A percentile compares a stretch with the other conserved stretches of the same genome.
Conservation (phyloP, 345 rosid species). For the Acer saccharum region DNA sequence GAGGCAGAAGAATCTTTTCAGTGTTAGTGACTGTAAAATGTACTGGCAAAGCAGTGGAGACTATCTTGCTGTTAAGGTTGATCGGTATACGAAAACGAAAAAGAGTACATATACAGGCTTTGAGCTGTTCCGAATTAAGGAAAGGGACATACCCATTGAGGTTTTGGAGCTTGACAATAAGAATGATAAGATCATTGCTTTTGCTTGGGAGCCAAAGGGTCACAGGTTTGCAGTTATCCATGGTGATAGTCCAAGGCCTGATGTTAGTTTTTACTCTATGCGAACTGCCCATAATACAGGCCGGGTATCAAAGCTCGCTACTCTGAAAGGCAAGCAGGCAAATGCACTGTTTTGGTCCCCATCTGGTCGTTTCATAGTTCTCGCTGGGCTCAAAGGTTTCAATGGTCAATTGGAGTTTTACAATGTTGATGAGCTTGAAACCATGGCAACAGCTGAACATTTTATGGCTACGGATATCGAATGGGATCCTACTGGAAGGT, state of each 20-base stretch:
- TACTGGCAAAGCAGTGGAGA: slow-evolving; percentile 99
- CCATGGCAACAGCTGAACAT: slow-evolving; percentile 93
- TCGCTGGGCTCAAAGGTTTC: slow-evolving; percentile 92
- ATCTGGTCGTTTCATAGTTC: slow-evolving; percentile 71
- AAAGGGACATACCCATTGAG: slow-evolving; percentile 95
- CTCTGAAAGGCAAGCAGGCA: slow-evolving; percentile 90
- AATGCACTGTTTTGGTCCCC: slow-evolving; percentile 99
- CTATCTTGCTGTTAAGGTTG: slow-evolving; percentile 92
- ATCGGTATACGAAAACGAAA: slow-evolving; percentile 92
- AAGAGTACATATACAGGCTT: slow-evolving; percentile 95
- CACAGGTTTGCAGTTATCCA: slow-evolving; percentile 95
- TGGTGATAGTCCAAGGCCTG: slow-evolving; percentile 92
- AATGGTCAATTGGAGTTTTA: slow-evolving; percentile 94
- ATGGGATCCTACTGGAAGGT: slow-evolving; percentile 99
- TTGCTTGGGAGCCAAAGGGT: slow-evolving; percentile 99
- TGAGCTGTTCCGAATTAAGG: slow-evolving; percentile 93
- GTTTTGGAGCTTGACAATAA: slow-evolving; percentile 97
- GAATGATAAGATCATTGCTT: slow-evolving; percentile 92
- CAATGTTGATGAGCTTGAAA: slow-evolving; percentile 91
- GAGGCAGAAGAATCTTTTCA: slow-evolving; percentile 94
- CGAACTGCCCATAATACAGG: slow-evolving; percentile 59
- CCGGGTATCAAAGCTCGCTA: slow-evolving; percentile 75
- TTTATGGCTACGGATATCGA: slow-evolving; percentile 97
- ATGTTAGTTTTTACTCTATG: slow-evolving; percentile 90
- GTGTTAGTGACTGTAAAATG: slow-evolving; percentile 97